Evolutionary conservation across 2,329 filamentous ascomycete species (phyloP).

Genomic region (Colletotrichum kahawae): DNA sequence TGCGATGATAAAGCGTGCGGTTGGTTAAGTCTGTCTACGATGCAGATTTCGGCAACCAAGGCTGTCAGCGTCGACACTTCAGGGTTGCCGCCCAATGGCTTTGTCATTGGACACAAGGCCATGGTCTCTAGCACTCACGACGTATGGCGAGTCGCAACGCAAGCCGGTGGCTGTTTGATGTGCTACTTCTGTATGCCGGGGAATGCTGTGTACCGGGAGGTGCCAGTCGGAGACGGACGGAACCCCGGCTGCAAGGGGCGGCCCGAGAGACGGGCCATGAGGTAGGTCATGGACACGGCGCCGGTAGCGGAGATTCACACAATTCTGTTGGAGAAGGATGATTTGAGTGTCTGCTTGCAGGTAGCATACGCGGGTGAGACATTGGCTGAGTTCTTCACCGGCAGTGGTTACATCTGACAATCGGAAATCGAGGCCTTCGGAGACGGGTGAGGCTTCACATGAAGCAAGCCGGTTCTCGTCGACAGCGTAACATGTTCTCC

Average conservation of each 20-base stretch:
- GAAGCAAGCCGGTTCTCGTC: neutral
- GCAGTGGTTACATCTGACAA: neutral
- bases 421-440: neutral
- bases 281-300: conserved; percentile 8
- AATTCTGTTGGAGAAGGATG: neutral
- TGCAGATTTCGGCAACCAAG: neutral
- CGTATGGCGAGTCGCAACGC: neutral
- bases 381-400: neutral
- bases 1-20: neutral
- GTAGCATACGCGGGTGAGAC: neutral
- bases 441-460: neutral
- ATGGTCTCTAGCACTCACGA: neutral
- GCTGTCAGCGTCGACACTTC: neutral
- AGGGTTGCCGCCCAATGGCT: neutral
- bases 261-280: conserved; percentile 11
- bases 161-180: neutral
- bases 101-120: neutral
- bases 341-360: neutral
- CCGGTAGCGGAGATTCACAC: neutral
- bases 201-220: neutral
- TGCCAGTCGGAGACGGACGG: conserved; percentile 9
- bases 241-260: conserved; percentile 1
- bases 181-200: neutral
- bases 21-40: neutral
- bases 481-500: conserved; percentile 1